Evolutionary conservation across 2,329 filamentous ascomycete genomes (phyloP).

Genomic region (Curvularia sp.): DNA sequence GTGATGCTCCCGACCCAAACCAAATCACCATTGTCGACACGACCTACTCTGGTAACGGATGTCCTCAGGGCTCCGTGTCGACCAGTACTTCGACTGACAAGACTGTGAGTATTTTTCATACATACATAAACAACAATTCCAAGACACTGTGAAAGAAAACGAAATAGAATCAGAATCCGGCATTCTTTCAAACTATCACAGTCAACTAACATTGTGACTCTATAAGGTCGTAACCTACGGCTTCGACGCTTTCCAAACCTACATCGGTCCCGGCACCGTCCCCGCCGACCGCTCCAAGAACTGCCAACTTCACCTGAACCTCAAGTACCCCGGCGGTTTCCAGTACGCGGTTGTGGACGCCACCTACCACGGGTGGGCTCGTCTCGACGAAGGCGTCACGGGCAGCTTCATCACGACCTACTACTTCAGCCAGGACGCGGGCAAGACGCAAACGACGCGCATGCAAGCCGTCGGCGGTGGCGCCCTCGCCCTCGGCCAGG

Average conservation of each 20-base stretch:
- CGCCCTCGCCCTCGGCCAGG: conserved; percentile 48
- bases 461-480: conserved; percentile 43
- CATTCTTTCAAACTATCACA: not conserved
- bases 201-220: not conserved
- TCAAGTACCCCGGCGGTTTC: conserved; percentile 50
- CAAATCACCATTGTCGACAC: conserved; percentile 42
- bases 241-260: conserved; percentile 46
- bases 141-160: not conserved
- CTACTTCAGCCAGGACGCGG: conserved; percentile 48
- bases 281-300: conserved; percentile 45
- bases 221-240: conserved; percentile 43
- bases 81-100: conserved; percentile 42
- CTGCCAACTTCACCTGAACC: conserved; percentile 47
- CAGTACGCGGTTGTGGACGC: conserved; percentile 47
- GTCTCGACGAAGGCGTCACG: conserved; percentile 43
- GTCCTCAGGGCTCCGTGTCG: conserved; percentile 45
- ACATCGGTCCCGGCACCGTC: conserved; percentile 41
- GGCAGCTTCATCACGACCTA: conserved; percentile 47
- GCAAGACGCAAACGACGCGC: conserved; percentile 38
- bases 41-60: conserved; percentile 45
- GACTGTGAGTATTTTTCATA: conserved; percentile 33
- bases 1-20: conserved; percentile 26
- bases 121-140: conserved; percentile 4
- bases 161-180: not conserved
- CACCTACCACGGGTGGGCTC: conserved; percentile 49